Conservation (phyloP, 2,329 filamentous ascomycete species). For the Cercospora sp. region DNA sequence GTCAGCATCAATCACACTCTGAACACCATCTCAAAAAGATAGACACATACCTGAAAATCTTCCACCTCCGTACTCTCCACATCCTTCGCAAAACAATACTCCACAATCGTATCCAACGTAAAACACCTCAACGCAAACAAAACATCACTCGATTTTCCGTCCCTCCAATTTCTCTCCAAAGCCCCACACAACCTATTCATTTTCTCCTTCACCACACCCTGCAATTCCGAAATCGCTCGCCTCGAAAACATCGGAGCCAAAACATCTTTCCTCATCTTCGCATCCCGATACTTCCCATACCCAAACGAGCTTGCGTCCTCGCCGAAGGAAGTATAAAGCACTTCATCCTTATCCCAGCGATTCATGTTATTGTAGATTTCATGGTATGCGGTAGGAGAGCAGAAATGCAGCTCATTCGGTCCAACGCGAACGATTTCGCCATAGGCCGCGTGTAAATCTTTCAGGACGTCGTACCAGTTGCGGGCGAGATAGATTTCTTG, state of each 20-base stretch:
- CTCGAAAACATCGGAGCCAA: slow-evolving; percentile 46
- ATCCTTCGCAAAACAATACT: slow-evolving; percentile 46
- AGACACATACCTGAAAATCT: slow-evolving; percentile 35
- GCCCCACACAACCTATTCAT: slow-evolving; percentile 23
- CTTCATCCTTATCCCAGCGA: slow-evolving; percentile 46
- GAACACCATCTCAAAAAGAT: no score
- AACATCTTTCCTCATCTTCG: slow-evolving; percentile 46
- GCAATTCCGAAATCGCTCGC: slow-evolving; percentile 40
- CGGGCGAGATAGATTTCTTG: slow-evolving; percentile 16
- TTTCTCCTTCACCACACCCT: slow-evolving; percentile 42
- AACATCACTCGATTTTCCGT: slow-evolving; percentile 31
- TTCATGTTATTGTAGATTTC: slow-evolving; percentile 47
- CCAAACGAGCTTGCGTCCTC: slow-evolving; percentile 48
- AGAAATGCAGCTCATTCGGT: slow-evolving; percentile 44
- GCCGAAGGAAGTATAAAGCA: slow-evolving; percentile 45
- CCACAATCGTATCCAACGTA: slow-evolving; percentile 43
- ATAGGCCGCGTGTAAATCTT: slow-evolving; percentile 17
- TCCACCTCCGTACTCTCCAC: slow-evolving; percentile 43
- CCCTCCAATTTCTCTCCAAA: slow-evolving; percentile 8
- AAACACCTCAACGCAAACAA: slow-evolving; percentile 41
- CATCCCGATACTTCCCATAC: slow-evolving; percentile 42
- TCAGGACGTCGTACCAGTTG: slow-evolving; percentile 21
- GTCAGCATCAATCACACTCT: not conserved
- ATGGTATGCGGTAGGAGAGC: slow-evolving; percentile 44
- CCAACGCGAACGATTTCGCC: slow-evolving; percentile 24